Evolutionary conservation across 2,329 filamentous ascomycete species (phyloP).

Genomic region (Fusarium armeniacum): DNA sequence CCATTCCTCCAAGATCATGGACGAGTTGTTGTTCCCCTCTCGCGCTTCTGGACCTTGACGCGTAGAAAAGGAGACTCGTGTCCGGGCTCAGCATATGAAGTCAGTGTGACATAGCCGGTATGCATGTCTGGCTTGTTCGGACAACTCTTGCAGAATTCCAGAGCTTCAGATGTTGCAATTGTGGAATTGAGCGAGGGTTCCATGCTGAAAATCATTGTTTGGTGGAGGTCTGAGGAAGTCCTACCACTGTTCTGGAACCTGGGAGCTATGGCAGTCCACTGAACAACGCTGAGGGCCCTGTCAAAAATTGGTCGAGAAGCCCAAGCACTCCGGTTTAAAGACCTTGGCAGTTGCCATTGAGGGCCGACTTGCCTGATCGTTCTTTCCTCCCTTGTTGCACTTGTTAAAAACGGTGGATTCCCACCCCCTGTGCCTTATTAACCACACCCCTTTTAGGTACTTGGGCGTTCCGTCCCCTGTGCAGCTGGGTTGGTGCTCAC

Average conservation of each 20-base stretch:
- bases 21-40: neutral
- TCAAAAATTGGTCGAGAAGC: slow-evolving; percentile 7
- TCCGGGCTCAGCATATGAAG: slow-evolving; percentile 13
- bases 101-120: slow-evolving; percentile 26
- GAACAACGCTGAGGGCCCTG: slow-evolving; percentile 14
- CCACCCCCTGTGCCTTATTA: slow-evolving; percentile 32
- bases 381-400: slow-evolving; percentile 46
- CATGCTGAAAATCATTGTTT: slow-evolving; percentile 40
- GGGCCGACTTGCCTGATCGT: slow-evolving; percentile 5
- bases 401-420: slow-evolving; percentile 34
- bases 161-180: neutral
- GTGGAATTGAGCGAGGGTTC: slow-evolving; percentile 24
- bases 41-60: neutral
- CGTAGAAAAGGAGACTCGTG: slow-evolving; percentile 14
- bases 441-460: slow-evolving; percentile 29
- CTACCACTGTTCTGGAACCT: slow-evolving; percentile 6
- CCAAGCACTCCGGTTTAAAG: slow-evolving; percentile 5
- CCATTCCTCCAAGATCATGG: neutral
- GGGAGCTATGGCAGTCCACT: slow-evolving; percentile 11
- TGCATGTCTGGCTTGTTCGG: slow-evolving; percentile 3
- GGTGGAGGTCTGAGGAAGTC: slow-evolving; percentile 20
- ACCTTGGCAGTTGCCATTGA: slow-evolving; percentile 20
- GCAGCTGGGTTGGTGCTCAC: slow-evolving; percentile 37
- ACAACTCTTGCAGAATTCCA: slow-evolving; percentile 36
- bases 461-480: slow-evolving; percentile 29